Base-by-base conservation (phyloP, 768 basidiomycete genomes). In the Mycena sanguinolenta region DNA sequence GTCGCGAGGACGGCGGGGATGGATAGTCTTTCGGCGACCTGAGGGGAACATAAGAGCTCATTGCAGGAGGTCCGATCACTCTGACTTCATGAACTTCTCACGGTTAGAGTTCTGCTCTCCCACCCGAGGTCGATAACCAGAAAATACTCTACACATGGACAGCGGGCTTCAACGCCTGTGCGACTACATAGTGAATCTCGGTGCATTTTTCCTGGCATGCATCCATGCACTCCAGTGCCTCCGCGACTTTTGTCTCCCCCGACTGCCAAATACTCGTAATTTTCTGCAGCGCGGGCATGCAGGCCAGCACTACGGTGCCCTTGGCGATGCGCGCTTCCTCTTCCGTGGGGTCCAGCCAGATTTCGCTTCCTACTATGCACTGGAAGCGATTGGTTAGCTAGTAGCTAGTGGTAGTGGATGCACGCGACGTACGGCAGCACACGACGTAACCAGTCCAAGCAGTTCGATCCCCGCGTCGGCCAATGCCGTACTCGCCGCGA, bases 391-490 rank as follows among this genome's bases (percentile, higher is more conserved):
- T n/a, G n/a, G n/a, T n/a, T n/a, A n/a, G n/a, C n/a, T n/a, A n/a
- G n/a, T n/a, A n/a, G 46, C 61, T 68, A 74, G 59, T 61, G 42
- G 28, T 12, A 23, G 14, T 44, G 23, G 12, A 46, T 9, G 38
- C n/a, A 17, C 44, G 55, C 6, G 17, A 79, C 90, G 72, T 74
- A 95, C 95, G 36, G 92, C 91, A 32, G 94, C 88, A 74, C 93
- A 95, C 0, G 97, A 93, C 19, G 91, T 85, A 6, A 97, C 96
- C 17, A 99, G 84, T 3, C 96, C 98, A 46, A 91, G 79, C 87
- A 99, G 90, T 74, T 97, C 95, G 55, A 99, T 91, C 2, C 97
- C 96, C 17, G 97, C 97, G 77, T 97, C 91, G 12, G 95, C 96
- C 4, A 99, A 85, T 10, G 98, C 97, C 2, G 95, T 90, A 74